Base-by-base conservation (phyloP, 2,329 filamentous ascomycete genomes). In the Zymoseptoria passerinii region DNA sequence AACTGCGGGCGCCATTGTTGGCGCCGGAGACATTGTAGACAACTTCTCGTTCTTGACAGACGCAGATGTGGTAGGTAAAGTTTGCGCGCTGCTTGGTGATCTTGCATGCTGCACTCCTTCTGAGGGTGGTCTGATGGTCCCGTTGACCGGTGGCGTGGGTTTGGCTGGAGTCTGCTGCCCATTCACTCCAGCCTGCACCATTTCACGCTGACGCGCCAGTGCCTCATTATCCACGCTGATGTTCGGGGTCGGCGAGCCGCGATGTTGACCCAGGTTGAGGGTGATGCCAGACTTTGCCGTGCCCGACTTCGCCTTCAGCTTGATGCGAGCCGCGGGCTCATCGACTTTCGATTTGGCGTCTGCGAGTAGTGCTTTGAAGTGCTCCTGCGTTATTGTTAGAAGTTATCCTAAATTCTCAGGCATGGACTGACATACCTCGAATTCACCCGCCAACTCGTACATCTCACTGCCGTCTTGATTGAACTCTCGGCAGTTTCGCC, bases 381-480 rank as follows among this genome's bases (percentile, higher is more conserved):
- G 80, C 71, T 83, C 78, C 87, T 92, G 63, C 5, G 28, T 65
- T 35, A 66, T 60, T 57, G 54, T 49, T 23, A 20, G 9, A 48
- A 19, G 50, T 50, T 19, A n/a, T 16, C 28, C 2, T 16, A n/a
- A 20, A 50, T n/a, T n/a, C 9, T 52, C 40, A 7, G 18, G n/a
- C n/a, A 50, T n/a, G 19, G 28, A 2, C 16, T 35, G 50, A 66
- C 73, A 55, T 76, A 90, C 89, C 83, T 95, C 86, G 6, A 96
- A 82, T 60, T 94, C 85, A 53, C 85, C 83, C 0, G 90, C 90
- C 61, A 94, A 78, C 20, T 83, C 79, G 63, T 86, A 90, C 54
- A 96, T 92, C 16, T 90, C 87, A 68, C 92, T 96, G 3, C 87
- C 89, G 69, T 96, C 91, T 72, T 96, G 90, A 65, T 96, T 96